Percentiles rank a stretch among this genome's conserved stretches.
These are phyloP conservation scores for Neurospora cerealis DNA, from an alignment of 495 filamentous ascomycete genomes.

Conservation along the genomic window DNA sequence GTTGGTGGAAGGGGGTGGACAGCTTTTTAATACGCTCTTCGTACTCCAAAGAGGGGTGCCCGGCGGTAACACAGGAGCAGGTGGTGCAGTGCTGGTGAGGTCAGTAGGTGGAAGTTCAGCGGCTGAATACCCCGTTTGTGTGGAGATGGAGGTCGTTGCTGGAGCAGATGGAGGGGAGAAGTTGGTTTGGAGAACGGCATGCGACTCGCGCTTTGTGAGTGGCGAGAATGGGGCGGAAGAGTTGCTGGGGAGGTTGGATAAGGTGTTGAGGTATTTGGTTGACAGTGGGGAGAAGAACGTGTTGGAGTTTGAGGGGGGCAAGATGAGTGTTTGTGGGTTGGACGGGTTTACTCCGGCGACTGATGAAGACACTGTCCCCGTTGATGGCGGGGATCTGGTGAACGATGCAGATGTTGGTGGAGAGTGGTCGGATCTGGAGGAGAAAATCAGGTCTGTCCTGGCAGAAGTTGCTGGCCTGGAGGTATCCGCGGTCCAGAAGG, in stretches of 20 bases:
- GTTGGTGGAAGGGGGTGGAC: constrained; percentile 18
- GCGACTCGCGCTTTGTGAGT: constrained; percentile 43
- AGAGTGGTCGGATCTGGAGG: constrained; percentile 36
- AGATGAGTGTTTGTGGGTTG: not conserved
- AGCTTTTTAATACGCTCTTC: constrained; percentile 60
- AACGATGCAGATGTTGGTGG: not conserved
- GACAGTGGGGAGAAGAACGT: not conserved
- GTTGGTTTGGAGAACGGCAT: constrained; percentile 60
- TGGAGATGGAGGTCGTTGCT: constrained; percentile 55
- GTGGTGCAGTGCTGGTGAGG: too few species aligned
- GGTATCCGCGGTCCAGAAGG: constrained; percentile 46
- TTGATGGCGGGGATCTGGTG: not conserved
- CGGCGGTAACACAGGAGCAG: too few species aligned
- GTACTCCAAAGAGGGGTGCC: constrained; percentile 53
- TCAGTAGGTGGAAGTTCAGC: too few species aligned
- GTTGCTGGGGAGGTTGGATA: not conserved
- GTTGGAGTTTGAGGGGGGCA: not conserved
- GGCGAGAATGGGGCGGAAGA: not conserved
- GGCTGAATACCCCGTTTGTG: constrained; percentile 75
- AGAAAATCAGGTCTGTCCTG: constrained; percentile 50
- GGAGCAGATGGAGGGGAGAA: constrained; percentile 21
- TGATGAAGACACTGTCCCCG: not conserved
- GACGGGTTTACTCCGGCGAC: not conserved
- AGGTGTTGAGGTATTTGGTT: not conserved
- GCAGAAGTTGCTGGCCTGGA: constrained; percentile 53